phyloP scores from a whole-genome alignment of 805 yeast species.

The Candida michaelii region DNA sequence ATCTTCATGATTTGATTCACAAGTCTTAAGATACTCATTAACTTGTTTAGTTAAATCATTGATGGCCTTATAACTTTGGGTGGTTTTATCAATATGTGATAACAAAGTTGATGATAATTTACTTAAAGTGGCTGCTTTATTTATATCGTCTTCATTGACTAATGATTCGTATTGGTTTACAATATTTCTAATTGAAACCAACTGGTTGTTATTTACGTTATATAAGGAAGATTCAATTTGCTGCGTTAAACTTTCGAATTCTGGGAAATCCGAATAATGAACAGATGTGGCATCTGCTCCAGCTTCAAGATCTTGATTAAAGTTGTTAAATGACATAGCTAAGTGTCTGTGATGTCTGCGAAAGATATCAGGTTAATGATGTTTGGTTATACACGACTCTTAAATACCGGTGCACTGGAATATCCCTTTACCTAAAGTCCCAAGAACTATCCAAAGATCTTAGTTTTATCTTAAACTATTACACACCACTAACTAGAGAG shows the following conservation, averaged over 20 bases:
- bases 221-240: slow-evolving; percentile 32
- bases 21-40: slow-evolving; percentile 26
- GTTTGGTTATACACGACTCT: neutral
- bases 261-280: slow-evolving; percentile 40
- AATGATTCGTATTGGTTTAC: slow-evolving; percentile 22
- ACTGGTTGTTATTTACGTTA: slow-evolving; percentile 27
- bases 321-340: slow-evolving; percentile 29
- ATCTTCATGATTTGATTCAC: slow-evolving; percentile 39
- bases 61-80: slow-evolving; percentile 29
- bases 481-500: no score
- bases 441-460: no score
- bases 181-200: slow-evolving; percentile 21
- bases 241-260: slow-evolving; percentile 33
- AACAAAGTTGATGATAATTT: slow-evolving; percentile 19
- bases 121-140: slow-evolving; percentile 9
- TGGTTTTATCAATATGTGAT: slow-evolving; percentile 22
- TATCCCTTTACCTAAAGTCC: no score
- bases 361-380: neutral
- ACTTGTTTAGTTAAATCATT: slow-evolving; percentile 29
- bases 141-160: slow-evolving; percentile 3
- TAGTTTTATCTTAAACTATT: no score
- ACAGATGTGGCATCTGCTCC: slow-evolving; percentile 17
- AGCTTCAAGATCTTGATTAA: slow-evolving; percentile 20
- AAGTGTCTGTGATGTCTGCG: neutral
- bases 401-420: no score